Base-by-base conservation (phyloP, 345 rosid genomes). In the Brassica juncea region DNA sequence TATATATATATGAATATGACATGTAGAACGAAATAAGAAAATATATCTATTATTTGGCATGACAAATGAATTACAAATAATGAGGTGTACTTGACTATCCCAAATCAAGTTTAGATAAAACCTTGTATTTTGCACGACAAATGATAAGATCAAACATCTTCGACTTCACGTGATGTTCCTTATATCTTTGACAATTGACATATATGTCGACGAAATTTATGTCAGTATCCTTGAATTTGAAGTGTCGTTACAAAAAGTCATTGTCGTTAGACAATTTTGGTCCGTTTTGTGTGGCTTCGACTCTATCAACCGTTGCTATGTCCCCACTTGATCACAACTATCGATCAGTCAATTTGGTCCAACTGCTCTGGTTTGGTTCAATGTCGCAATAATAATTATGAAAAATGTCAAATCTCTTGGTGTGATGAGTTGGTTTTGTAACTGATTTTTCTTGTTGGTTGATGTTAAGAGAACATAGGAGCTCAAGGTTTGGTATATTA, bases 161-260 rank as follows among this genome's bases (percentile, higher is more conserved):
- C 30, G 68, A 80, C 67, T 63, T 62, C 61, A 80, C 71, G 83
- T 80, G 79, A 37, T 74, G 83, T 74, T 74, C 71, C 83, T 69
- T 39, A 68, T 37, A 69, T 54, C 31, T 69, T 80, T 69, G 83
- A 74, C 79, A 80, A 3, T 80, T 69, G 83, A 74, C 79, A 80
- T 4, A 63, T 69, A 62, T 80, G 79, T 80, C 83, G 60, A 80
- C 61, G 61, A 52, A 74, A 74, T 69, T 74, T 68, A 80, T 74
- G 79, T 66, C 61, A 74, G 55, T 25, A 47, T 44, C 66, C n/a
- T 79, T 73, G 32, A 60, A 23, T 60, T 54, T 19, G 2, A 62
- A 69, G n/a, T 69, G 28, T 74, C 49, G 37, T 80, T 74, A 27
- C 79, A 54, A 64, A 80, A 65, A 19, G 76, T 80, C 80, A 23